Evolutionary conservation across 306 rosid genomes (phyloP), one percentile per base, ranked within the genome.

Genomic region (Cucurbita argyrosperma): DNA sequence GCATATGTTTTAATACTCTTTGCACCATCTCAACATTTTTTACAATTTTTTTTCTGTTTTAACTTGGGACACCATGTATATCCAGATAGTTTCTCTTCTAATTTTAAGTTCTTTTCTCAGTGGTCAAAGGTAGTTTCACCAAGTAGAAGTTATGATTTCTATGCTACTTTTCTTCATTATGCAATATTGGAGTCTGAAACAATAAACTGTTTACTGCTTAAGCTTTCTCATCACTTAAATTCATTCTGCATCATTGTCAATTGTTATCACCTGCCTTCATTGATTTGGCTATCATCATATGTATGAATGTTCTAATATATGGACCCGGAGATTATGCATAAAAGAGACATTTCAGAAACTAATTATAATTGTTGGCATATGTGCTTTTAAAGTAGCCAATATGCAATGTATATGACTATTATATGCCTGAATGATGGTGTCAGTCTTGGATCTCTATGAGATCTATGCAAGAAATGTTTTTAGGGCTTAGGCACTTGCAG

Each of bases 141-240:
- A 6, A 6, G 72, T 46, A 45, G 53, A 66, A 66, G 55, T 66
- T 66, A 66, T 43, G 11, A 45, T 10, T 66, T 66, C 39, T 65
- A 16, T 66, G 72, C 54, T 19, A 66, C 72, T 66, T 66, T 65
- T 66, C 54, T 66, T 66, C 53, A 10, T 65, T 42, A 65, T 65
- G 10, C 53, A 66, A 66, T 19, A 66, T 43, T 66, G 72, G 72
- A 66, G 72, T 66, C 50, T 66, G 72, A 45, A 66, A 45, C 4
- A 6, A 46, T 46, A 53, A 10, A 43, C 45, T 49, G 70, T 9
- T 63, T 63, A 63, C 70, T 9, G 30, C 39, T 40, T 39, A 63
- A n/a, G 15, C 14, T 16, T 64, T 40, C 16, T 49, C 37, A 40
- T 64, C 51, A 42, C 19, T 42, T 21, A 51, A 42, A 66, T 10